Evolutionary conservation across 108 stramenopile species (phyloP).

Genomic region (Aurantiochytrium sp.): DNA sequence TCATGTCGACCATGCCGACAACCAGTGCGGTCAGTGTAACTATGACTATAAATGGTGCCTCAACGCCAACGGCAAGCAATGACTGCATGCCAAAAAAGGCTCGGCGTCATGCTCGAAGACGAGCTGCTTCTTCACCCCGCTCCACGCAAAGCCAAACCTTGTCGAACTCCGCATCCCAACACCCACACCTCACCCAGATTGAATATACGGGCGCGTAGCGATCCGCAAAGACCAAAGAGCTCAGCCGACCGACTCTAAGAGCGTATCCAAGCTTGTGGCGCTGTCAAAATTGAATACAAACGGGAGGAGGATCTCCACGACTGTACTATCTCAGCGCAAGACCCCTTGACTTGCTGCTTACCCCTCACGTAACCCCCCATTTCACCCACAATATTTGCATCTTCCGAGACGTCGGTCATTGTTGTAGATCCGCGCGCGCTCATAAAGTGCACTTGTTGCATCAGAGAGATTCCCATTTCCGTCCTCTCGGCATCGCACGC

Average conservation of each 20-base stretch:
- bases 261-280: not conserved
- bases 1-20: too few relatives aligned
- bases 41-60: conserved; percentile 1
- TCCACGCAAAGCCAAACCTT: not conserved
- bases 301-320: not conserved
- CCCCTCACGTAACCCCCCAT: too few relatives aligned
- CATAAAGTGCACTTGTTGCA: not conserved
- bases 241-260: not conserved
- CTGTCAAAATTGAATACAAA: not conserved
- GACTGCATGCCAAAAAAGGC: not conserved
- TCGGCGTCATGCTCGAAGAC: not conserved
- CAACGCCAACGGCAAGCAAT: not conserved
- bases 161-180: not conserved
- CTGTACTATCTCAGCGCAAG: not conserved
- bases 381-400: too few relatives aligned
- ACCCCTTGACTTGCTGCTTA: not conserved
- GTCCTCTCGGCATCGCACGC: not conserved
- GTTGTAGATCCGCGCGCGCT: not conserved
- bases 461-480: conserved; percentile 9
- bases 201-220: not conserved
- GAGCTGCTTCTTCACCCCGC: not conserved
- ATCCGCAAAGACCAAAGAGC: not conserved
- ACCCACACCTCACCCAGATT: not conserved
- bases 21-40: not conserved
- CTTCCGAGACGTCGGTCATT: too few relatives aligned